These are phyloP conservation scores for Leccinellum albellum DNA, from an alignment of 768 basidiomycete genomes.

Conservation along the genomic window DNA sequence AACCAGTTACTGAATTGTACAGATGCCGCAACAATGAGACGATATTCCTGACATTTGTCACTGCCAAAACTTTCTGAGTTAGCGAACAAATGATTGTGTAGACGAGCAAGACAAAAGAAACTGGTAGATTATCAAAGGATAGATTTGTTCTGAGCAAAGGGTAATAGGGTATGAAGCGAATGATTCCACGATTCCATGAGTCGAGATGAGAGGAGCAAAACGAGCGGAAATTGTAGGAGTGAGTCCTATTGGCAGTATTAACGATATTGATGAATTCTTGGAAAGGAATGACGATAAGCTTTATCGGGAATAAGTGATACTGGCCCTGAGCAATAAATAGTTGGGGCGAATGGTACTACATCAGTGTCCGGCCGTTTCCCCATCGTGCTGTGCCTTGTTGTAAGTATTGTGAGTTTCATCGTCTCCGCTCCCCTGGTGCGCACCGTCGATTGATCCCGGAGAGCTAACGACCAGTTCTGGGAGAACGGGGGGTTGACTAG, in stretches of 20 bases:
- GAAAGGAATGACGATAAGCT: background rate
- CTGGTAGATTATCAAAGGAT: background rate
- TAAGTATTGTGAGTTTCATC: slow-evolving; percentile 12
- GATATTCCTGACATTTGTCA: too few relatives aligned
- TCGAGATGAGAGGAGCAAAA: slow-evolving; percentile 6
- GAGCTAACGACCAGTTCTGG: slow-evolving; percentile 35
- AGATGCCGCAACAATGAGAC: too few relatives aligned
- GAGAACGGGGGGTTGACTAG: slow-evolving; percentile 30
- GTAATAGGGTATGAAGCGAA: slow-evolving; percentile 8
- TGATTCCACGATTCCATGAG: slow-evolving; percentile 2
- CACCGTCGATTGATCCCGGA: slow-evolving; percentile 31
- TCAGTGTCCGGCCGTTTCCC: slow-evolving; percentile 20
- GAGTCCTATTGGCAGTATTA: background rate
- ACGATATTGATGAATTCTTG: background rate
- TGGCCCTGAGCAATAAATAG: background rate
- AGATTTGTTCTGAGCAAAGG: background rate
- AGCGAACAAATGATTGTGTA: background rate
- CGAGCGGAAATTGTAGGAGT: slow-evolving; percentile 11
- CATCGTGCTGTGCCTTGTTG: slow-evolving; percentile 21
- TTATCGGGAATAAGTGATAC: background rate
- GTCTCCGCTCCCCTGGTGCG: slow-evolving; percentile 14
- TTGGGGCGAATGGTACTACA: background rate
- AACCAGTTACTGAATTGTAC: too few relatives aligned
- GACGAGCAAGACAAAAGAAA: background rate
- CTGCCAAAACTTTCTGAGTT: too few relatives aligned